A percentile compares a stretch with the other conserved stretches of the same genome.
These are phyloP conservation scores for Solanum habrochaites DNA, from an alignment of 257 asterid genomes.

Conservation along the genomic window DNA sequence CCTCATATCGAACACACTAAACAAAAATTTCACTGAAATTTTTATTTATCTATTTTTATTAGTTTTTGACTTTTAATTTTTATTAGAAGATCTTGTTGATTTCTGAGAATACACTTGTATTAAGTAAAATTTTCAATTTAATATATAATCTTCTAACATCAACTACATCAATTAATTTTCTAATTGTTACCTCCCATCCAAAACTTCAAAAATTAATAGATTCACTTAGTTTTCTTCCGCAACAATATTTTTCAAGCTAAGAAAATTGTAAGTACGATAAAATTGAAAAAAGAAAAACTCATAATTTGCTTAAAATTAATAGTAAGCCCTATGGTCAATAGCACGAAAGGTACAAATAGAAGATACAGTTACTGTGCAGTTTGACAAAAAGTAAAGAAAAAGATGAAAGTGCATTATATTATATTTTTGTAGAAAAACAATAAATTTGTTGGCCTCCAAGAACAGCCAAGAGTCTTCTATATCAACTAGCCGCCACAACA, in stretches of 20 bases:
- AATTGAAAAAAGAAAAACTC: neutral
- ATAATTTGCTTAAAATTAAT: neutral
- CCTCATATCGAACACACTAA: no score
- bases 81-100: no score
- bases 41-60: no score
- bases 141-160: neutral
- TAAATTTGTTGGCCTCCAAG: neutral
- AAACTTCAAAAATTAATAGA: neutral
- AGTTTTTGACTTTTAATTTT: no score
- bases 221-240: neutral
- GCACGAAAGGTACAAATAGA: neutral
- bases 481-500: neutral
- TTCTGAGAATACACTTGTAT: no score
- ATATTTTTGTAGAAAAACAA: neutral
- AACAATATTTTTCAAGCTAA: neutral
- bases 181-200: neutral
- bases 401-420: neutral
- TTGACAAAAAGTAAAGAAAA: neutral
- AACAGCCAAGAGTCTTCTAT: neutral
- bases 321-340: no score
- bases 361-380: neutral
- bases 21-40: no score
- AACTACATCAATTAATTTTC: neutral
- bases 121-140: neutral
- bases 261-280: neutral